A percentile compares a stretch with the other conserved stretches of the same genome.
Conservation (phyloP, 441 rosid genomes). For the Gossypium lobatum region DNA sequence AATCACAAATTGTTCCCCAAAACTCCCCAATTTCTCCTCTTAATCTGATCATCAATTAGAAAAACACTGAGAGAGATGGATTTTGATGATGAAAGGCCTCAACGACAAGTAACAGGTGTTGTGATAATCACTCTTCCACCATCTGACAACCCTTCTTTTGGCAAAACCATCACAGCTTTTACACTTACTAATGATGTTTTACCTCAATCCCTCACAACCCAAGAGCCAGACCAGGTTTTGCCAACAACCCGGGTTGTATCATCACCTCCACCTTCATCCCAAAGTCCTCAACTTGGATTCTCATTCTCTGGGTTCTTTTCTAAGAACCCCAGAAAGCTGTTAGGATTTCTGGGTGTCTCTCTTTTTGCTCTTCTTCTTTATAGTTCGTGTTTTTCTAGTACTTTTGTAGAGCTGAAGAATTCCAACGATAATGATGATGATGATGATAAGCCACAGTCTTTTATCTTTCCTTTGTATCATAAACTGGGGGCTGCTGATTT, state of each 20-base stretch:
- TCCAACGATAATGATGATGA: constrained; percentile 34
- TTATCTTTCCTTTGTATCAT: constrained; percentile 66
- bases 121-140: constrained; percentile 91
- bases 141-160: constrained; percentile 59
- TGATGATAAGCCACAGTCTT: constrained; percentile 34
- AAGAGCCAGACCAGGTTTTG: neutral
- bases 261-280: constrained; percentile 23
- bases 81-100: constrained; percentile 31
- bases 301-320: constrained; percentile 27
- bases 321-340: constrained; percentile 31
- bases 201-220: constrained; percentile 21
- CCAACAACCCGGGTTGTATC: neutral
- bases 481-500: constrained; percentile 41
- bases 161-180: constrained; percentile 85
- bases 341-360: constrained; percentile 46
- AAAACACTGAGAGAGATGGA: constrained; percentile 38
- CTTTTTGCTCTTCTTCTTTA: constrained; percentile 48
- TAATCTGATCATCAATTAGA: neutral
- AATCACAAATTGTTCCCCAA: neutral
- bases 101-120: constrained; percentile 38
- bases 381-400: constrained; percentile 33
- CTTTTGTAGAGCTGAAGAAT: constrained; percentile 34
- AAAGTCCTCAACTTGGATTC: constrained; percentile 28
- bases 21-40: neutral
- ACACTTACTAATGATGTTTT: constrained; percentile 44